Evolutionary conservation across 371 early-diverging fungal genomes (phyloP).

Genomic region (Dinochytrium kinnereticum): DNA sequence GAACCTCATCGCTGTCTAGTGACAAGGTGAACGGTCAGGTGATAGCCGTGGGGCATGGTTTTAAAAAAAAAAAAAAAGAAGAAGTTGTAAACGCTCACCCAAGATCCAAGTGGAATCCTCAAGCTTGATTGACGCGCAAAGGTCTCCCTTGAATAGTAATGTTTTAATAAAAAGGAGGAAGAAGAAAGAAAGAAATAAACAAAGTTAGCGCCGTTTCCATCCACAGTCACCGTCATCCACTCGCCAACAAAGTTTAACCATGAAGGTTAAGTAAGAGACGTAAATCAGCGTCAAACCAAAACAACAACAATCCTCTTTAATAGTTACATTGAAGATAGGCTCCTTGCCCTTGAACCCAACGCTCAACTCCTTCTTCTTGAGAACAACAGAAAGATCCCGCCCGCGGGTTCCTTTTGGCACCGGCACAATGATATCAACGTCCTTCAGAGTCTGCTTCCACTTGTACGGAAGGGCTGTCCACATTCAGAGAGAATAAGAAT

Average conservation of each 20-base stretch:
- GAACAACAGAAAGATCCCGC: conserved; percentile 69
- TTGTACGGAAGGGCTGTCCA: conserved; percentile 71
- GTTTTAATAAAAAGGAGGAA: neutral
- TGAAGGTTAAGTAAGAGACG: neutral
- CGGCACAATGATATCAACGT: conserved; percentile 78
- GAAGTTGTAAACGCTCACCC: conserved; percentile 49
- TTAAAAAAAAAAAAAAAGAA: conserved; percentile 23
- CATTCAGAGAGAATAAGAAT: neutral
- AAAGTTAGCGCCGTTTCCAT: no score
- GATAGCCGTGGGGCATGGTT: no score
- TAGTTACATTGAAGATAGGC: conserved; percentile 72
- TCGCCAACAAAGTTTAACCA: conserved; percentile 9
- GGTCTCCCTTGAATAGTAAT: conserved; percentile 61
- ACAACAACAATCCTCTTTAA: neutral
- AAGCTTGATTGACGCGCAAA: conserved; percentile 71
- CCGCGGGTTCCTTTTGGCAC: conserved; percentile 78
- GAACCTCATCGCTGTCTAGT: conserved; percentile 74
- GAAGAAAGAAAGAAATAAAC: no score
- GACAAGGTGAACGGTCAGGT: no score
- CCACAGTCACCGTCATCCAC: neutral
- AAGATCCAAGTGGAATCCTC: conserved; percentile 90
- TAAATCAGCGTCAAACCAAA: neutral
- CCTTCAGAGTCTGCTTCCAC: conserved; percentile 87
- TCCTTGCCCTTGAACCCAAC: conserved; percentile 79
- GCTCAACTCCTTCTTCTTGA: conserved; percentile 70